Percentiles rank a stretch among this genome's conserved stretches.
phyloP scores from a whole-genome alignment of 768 basidiomycete species.

The Pholiota conissans region DNA sequence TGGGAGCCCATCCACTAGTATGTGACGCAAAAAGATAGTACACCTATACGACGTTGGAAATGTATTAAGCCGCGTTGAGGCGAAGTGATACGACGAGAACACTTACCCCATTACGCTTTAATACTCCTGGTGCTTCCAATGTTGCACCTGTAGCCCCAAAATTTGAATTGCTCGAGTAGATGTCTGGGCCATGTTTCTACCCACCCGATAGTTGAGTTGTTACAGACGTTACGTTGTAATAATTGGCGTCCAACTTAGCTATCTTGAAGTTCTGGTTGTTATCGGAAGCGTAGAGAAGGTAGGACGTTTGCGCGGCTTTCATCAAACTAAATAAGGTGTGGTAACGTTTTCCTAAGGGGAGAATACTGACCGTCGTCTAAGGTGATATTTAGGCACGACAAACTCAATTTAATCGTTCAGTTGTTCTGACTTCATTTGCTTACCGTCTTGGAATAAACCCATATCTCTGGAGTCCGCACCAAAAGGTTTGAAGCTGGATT shows the following conservation, averaged over 20 bases:
- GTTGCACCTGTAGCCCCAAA: conserved; percentile 40
- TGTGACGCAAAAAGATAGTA: conserved; percentile 64
- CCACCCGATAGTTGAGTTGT: conserved; percentile 45
- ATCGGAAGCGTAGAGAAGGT: conserved; percentile 65
- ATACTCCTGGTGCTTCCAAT: conserved; percentile 60
- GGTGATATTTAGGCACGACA: neutral
- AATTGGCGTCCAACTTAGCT: conserved; percentile 53
- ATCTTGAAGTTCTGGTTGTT: conserved; percentile 74
- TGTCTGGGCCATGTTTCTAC: conserved; percentile 6
- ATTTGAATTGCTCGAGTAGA: neutral
- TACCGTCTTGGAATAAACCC: conserved; percentile 58
- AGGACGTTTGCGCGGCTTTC: conserved; percentile 43
- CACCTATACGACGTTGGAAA: conserved; percentile 31
- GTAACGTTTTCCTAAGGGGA: neutral
- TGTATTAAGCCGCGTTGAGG: neutral
- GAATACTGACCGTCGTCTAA: conserved; percentile 39
- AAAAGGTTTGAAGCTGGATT: conserved; percentile 54
- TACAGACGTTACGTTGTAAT: conserved; percentile 53
- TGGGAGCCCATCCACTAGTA: conserved; percentile 59
- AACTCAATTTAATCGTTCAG: conserved; percentile 1
- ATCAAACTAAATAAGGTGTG: neutral
- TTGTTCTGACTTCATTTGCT: no score
- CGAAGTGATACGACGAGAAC: neutral
- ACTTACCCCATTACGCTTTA: conserved; percentile 54
- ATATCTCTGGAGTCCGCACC: conserved; percentile 62